Conservation (phyloP, 805 yeast species). For the Cyberlindnera bimundalis region DNA sequence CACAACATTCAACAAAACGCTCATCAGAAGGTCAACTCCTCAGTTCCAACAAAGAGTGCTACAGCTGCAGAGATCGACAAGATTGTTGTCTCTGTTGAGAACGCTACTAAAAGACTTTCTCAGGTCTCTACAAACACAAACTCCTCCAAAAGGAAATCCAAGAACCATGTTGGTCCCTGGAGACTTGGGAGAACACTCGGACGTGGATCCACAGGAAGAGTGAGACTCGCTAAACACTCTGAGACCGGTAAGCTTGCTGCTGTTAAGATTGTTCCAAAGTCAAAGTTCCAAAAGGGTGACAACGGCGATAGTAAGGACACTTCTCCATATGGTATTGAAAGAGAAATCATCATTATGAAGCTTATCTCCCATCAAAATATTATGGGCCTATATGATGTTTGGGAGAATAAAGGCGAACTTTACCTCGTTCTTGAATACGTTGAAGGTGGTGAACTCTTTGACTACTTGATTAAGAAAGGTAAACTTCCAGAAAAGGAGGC, state of each 20-base stretch:
- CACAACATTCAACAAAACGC: not conserved
- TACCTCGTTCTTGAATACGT: slow-evolving; percentile 92
- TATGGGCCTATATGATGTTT: slow-evolving; percentile 75
- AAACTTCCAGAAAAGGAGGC: slow-evolving; percentile 88
- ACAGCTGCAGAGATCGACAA: slow-evolving; percentile 25
- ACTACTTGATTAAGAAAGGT: slow-evolving; percentile 84
- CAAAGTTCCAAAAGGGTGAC: slow-evolving; percentile 48
- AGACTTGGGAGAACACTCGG: slow-evolving; percentile 92
- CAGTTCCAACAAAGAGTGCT: slow-evolving; percentile 1
- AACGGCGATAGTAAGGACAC: slow-evolving; percentile 44
- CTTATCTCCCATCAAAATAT: slow-evolving; percentile 74
- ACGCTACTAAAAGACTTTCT: slow-evolving; percentile 29
- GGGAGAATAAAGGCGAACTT: slow-evolving; percentile 81
- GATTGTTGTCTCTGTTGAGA: slow-evolving; percentile 30
- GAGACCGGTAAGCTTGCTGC: slow-evolving; percentile 90
- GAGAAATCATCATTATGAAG: slow-evolving; percentile 85
- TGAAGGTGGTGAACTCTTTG: slow-evolving; percentile 96
- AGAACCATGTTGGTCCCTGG: slow-evolving; percentile 81
- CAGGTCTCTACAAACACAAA: slow-evolving; percentile 30
- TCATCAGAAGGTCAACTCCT: slow-evolving; percentile 12
- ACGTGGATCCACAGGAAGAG: slow-evolving; percentile 95
- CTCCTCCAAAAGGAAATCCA: slow-evolving; percentile 29
- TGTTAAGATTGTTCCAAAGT: slow-evolving; percentile 91
- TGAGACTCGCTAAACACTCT: slow-evolving; percentile 83
- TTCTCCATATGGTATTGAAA: slow-evolving; percentile 79